Percentiles rank a stretch among this genome's conserved stretches.
phyloP scores from a whole-genome alignment of 257 asterid species.

The Forsythia suspensa region DNA sequence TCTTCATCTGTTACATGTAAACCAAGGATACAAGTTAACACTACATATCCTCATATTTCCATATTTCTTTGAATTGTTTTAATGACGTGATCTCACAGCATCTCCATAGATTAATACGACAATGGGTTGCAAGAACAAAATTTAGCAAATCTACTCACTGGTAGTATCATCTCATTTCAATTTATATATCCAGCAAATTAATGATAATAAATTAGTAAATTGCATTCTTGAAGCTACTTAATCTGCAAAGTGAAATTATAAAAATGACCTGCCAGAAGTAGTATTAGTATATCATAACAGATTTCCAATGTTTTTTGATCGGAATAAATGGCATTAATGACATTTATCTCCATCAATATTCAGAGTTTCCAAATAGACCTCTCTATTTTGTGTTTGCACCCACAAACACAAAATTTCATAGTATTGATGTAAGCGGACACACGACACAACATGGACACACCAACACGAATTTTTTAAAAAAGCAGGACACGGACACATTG shows the following conservation, averaged over 20 bases:
- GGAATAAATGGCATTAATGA: background rate
- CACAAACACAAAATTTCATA: background rate
- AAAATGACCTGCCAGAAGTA: too few relatives aligned
- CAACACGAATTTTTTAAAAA: too few relatives aligned
- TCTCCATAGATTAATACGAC: background rate
- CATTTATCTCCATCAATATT: background rate
- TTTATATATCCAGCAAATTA: background rate
- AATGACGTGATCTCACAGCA: background rate
- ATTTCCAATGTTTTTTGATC: background rate
- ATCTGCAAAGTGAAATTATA: background rate
- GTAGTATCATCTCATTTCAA: background rate
- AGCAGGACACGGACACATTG: too few relatives aligned
- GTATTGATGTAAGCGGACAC: too few relatives aligned
- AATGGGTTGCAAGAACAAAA: too few relatives aligned
- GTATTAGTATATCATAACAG: too few relatives aligned
- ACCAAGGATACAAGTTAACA: conserved; percentile 9
- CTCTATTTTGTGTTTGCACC: background rate
- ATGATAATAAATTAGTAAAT: too few relatives aligned
- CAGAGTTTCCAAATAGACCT: background rate
- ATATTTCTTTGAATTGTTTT: background rate
- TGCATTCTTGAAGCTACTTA: background rate
- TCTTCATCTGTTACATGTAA: conserved; percentile 57
- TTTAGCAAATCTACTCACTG: background rate
- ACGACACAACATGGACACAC: too few relatives aligned
- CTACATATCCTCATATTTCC: background rate